Base-by-base conservation (phyloP, 78 protist species). In the Acrasis kona region DNA sequence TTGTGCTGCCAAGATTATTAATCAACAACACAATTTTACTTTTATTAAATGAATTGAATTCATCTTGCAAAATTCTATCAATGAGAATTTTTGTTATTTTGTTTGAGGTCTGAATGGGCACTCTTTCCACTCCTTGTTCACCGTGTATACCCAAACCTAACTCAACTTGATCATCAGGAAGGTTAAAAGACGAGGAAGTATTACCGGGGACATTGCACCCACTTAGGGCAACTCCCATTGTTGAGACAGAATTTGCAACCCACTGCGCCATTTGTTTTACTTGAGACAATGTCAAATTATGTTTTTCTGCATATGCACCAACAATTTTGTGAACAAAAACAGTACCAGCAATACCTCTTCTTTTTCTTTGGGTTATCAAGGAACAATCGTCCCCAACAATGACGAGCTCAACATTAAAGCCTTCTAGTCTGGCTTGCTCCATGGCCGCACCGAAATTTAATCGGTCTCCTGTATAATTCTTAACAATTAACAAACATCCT, bases 401-500 rank as follows among this genome's bases (percentile, higher is more conserved):
- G 27, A 82, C 80, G 74, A 70, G 67, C 65, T 2, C 39, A 27
- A 82, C 78, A 6, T 1, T 10, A 12, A 32, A 1, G 10, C 86
- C 82, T 8, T 1, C 29, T 3, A 1, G 7, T 0, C 29, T 2
- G 19, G 70, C 82, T 3, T 12, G 34, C 34, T 58, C 77, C 10
- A 5, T 71, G 5, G 89, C 89, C 9, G 74, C 12, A 12, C 82
- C 86, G 66, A 84, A 84, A 35, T 73, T 7, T 27, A 84, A 73
- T 30, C 78, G 29, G 61, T 84, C 89, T 5, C 89, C 89, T 8
- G 80, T 80, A 61, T 84, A 84, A 65, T 74, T 76, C 64, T 77
- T 84, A 29, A 84, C 82, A 0, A 84, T 12, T 12, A 84, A 41
- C 32, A 84, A 72, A 3, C 27, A 30, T 31, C 31, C 5, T 35